Conservation (phyloP, 2,329 filamentous ascomycete species). For the Akanthomyces muscarius region DNA sequence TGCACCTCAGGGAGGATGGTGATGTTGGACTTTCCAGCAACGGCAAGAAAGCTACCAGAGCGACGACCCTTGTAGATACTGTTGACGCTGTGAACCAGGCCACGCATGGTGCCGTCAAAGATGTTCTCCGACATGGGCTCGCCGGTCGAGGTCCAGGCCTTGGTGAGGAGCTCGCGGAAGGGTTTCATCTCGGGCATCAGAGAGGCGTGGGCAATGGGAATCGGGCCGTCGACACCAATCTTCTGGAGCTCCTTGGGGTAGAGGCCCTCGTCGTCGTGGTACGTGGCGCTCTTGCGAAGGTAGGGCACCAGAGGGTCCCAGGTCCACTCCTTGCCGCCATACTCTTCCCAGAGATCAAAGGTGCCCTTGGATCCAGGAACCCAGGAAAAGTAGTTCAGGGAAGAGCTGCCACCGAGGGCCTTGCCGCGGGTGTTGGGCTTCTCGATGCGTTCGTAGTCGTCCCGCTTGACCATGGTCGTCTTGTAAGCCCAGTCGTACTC, state of each 20-base stretch:
- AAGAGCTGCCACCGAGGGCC: slow-evolving; percentile 54
- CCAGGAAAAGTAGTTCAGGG: slow-evolving; percentile 63
- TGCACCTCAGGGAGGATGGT: slow-evolving; percentile 45
- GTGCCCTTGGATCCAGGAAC: slow-evolving; percentile 54
- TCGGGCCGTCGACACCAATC: slow-evolving; percentile 48
- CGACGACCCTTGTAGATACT: slow-evolving; percentile 56
- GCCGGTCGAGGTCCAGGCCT: slow-evolving; percentile 52
- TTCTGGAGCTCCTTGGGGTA: slow-evolving; percentile 44
- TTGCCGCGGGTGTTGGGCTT: slow-evolving; percentile 61
- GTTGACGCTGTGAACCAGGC: slow-evolving; percentile 50
- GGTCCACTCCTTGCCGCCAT: slow-evolving; percentile 64
- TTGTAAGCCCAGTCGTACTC: slow-evolving; percentile 60
- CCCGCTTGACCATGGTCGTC: slow-evolving; percentile 55
- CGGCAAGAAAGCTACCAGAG: slow-evolving; percentile 47
- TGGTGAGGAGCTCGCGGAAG: slow-evolving; percentile 47
- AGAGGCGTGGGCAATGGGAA: slow-evolving; percentile 52
- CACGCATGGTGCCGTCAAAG: slow-evolving; percentile 51
- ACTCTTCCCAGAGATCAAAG: slow-evolving; percentile 67
- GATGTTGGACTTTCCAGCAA: slow-evolving; percentile 52
- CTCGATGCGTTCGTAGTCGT: slow-evolving; percentile 57
- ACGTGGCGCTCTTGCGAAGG: slow-evolving; percentile 53
- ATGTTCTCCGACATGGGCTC: slow-evolving; percentile 49
- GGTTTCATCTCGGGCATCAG: slow-evolving; percentile 47
- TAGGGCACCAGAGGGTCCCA: slow-evolving; percentile 50
- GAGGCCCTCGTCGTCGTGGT: slow-evolving; percentile 49